Evolutionary conservation across 768 basidiomycete species (phyloP).

Genomic region (Ephemerocybe angulata): DNA sequence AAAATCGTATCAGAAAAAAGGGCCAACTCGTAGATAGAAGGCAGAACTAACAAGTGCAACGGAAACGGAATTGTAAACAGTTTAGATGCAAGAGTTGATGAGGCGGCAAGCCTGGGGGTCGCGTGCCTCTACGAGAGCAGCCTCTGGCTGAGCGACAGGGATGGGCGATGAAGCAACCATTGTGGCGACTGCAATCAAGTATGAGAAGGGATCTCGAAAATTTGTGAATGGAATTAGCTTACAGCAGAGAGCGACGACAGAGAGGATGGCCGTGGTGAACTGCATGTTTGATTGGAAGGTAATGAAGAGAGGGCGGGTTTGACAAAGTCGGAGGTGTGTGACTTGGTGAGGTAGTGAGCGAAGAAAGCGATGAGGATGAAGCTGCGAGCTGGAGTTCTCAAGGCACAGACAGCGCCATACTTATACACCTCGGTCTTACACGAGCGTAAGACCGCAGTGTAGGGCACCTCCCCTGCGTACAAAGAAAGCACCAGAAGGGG

Average conservation of each 20-base stretch:
- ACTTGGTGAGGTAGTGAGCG: too few relatives aligned
- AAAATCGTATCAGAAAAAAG: too few relatives aligned
- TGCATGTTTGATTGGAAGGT: neutral
- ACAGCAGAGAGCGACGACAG: neutral
- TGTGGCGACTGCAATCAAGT: neutral
- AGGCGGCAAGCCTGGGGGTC: neutral
- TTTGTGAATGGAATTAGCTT: neutral
- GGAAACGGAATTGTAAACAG: too few relatives aligned
- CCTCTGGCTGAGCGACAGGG: neutral
- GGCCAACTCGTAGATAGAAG: too few relatives aligned
- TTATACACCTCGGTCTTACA: too few relatives aligned
- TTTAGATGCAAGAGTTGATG: neutral
- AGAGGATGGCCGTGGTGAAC: neutral
- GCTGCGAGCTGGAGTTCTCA: too few relatives aligned
- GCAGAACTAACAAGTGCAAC: too few relatives aligned
- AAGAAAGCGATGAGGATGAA: too few relatives aligned
- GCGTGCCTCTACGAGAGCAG: neutral
- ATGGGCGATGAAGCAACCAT: neutral
- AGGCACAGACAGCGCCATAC: too few relatives aligned
- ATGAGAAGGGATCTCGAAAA: neutral
- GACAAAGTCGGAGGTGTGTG: neutral
- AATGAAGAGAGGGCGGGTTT: neutral
- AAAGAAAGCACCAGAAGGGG: too few relatives aligned
- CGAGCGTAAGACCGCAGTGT: too few relatives aligned
- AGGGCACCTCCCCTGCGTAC: too few relatives aligned